A percentile compares a stretch with the other conserved stretches of the same genome.
Conservation (phyloP, 73 alveolate species). For the Paramecium biaurelia region DNA sequence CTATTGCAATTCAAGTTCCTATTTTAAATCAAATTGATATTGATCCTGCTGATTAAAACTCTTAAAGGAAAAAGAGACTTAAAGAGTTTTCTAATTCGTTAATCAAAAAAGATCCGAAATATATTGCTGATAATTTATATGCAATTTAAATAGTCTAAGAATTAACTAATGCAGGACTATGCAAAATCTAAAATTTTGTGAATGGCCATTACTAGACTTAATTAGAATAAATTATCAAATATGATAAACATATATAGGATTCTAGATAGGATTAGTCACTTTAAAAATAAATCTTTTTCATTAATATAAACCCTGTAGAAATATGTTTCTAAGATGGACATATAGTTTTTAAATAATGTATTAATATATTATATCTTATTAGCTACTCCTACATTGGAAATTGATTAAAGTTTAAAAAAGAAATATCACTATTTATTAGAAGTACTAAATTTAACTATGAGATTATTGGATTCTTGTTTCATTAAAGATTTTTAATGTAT, state of each 20-base stretch:
- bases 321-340: not conserved
- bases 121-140: not conserved
- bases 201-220: not conserved
- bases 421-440: not conserved
- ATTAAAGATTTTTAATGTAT: not conserved
- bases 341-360: not conserved
- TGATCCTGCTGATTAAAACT: not conserved
- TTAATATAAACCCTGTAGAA: not conserved
- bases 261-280: not conserved
- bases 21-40: not conserved
- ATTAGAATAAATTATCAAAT: not conserved
- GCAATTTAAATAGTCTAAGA: not conserved
- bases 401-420: not conserved
- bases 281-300: not conserved
- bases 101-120: not conserved
- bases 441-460: not conserved
- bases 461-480: not conserved
- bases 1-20: not conserved
- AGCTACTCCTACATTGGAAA: not conserved
- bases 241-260: not conserved
- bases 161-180: not conserved
- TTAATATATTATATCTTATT: not conserved
- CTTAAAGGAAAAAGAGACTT: not conserved
- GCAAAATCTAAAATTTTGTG: not conserved
- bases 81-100: not conserved